These are phyloP conservation scores for Thecaphora frezii DNA, from an alignment of 1,284 basidiomycete species.

Conservation along the genomic window DNA sequence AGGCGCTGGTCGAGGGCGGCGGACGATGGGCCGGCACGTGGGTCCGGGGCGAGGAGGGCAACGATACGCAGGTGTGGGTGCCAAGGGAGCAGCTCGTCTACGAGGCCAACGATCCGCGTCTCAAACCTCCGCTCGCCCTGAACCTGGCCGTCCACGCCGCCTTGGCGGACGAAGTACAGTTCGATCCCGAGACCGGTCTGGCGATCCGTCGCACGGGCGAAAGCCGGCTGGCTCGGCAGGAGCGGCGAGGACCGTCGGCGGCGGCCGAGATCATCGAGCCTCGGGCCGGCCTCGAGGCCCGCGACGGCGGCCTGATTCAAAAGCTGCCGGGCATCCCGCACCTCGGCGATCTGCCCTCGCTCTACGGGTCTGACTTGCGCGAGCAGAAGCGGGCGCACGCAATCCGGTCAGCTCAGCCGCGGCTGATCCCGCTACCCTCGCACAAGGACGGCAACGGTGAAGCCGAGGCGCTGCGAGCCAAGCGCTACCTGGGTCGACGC, in stretches of 20 bases:
- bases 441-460: slow-evolving; percentile 45
- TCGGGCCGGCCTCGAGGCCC: neutral
- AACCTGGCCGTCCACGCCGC: slow-evolving; percentile 10
- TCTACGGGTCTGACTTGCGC: slow-evolving; percentile 35
- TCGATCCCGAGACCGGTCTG: slow-evolving; percentile 36
- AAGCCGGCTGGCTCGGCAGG: too few species aligned
- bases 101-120: slow-evolving; percentile 48
- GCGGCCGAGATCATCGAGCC: too few species aligned
- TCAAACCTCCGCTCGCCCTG: slow-evolving; percentile 17
- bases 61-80: slow-evolving; percentile 37
- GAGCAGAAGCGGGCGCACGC: slow-evolving; percentile 27
- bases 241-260: too few species aligned
- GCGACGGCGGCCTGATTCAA: neutral
- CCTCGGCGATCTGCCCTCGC: slow-evolving; percentile 61
- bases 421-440: slow-evolving; percentile 40
- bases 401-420: slow-evolving; percentile 16
- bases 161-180: slow-evolving; percentile 31
- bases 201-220: slow-evolving; percentile 8
- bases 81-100: slow-evolving; percentile 57
- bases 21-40: slow-evolving; percentile 64
- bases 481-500: slow-evolving; percentile 46
- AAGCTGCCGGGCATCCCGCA: slow-evolving; percentile 11
- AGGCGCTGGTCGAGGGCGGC: slow-evolving; percentile 86
- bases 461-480: slow-evolving; percentile 65
- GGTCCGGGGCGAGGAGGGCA: slow-evolving; percentile 42